phyloP scores from a whole-genome alignment of 83 land plant genomes.

The Diphasiastrum complanatum region DNA sequence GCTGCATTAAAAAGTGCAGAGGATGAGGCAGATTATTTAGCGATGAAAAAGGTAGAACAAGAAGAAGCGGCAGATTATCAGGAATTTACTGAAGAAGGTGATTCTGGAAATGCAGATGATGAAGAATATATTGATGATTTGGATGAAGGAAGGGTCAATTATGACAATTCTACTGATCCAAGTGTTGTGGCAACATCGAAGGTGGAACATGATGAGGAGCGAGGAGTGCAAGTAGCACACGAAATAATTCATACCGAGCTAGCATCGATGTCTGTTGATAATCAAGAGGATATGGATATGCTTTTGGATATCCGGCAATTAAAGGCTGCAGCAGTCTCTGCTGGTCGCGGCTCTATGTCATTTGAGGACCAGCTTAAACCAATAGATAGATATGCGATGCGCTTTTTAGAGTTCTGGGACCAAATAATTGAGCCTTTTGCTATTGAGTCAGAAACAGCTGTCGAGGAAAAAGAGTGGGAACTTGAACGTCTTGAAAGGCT shows the following conservation, averaged over 20 bases:
- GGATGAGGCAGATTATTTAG: slow-evolving; percentile 99
- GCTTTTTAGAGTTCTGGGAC: slow-evolving; percentile 87
- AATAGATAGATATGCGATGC: slow-evolving; percentile 93
- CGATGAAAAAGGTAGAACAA: slow-evolving; percentile 87
- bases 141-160: slow-evolving; percentile 51
- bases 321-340: slow-evolving; percentile 87
- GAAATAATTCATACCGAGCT: slow-evolving; percentile 30
- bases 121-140: slow-evolving; percentile 73
- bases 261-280: slow-evolving; percentile 34
- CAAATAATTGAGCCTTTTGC: slow-evolving; percentile 71
- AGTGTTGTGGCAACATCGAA: background rate
- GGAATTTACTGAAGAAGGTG: slow-evolving; percentile 84
- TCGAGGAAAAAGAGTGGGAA: slow-evolving; percentile 95
- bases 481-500: slow-evolving; percentile 83
- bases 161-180: slow-evolving; percentile 19
- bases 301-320: slow-evolving; percentile 89
- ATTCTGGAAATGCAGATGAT: slow-evolving; percentile 58
- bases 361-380: slow-evolving; percentile 86
- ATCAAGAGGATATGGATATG: slow-evolving; percentile 85
- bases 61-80: slow-evolving; percentile 94
- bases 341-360: slow-evolving; percentile 71
- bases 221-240: slow-evolving; percentile 15
- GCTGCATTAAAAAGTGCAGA: slow-evolving; percentile 88
- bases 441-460: slow-evolving; percentile 45
- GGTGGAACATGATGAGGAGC: too few relatives aligned